Conservation (phyloP, 2,329 filamentous ascomycete species). For the Phialophora verrucosa region DNA sequence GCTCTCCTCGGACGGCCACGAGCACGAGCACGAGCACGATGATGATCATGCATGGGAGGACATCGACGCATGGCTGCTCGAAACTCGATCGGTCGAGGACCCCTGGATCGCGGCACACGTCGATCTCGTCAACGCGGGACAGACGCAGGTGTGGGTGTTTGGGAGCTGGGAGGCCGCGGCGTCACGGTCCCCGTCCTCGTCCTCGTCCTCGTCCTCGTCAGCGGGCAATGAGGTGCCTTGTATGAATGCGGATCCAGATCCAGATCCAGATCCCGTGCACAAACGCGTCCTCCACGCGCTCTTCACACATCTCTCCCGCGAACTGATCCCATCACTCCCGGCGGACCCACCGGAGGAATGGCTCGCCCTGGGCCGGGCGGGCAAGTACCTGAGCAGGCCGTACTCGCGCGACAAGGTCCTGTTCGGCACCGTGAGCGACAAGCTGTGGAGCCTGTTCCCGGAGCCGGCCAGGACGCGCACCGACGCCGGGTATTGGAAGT, state of each 20-base stretch:
- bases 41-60: background rate
- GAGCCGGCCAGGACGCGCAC: constrained; percentile 38
- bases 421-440: constrained; percentile 47
- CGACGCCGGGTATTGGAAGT: constrained; percentile 46
- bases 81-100: background rate
- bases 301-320: constrained; percentile 28
- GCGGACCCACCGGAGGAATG: constrained; percentile 30
- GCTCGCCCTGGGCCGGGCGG: constrained; percentile 30
- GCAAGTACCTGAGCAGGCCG: constrained; percentile 36
- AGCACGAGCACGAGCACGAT: background rate
- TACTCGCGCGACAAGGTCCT: constrained; percentile 42
- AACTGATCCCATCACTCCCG: constrained; percentile 28
- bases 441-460: constrained; percentile 42
- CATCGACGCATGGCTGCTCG: background rate
- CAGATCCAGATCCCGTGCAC: constrained; percentile 1
- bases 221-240: background rate
- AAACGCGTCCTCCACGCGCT: constrained; percentile 26
- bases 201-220: too few species aligned
- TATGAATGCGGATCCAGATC: background rate
- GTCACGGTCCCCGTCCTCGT: too few species aligned
- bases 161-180: constrained; percentile 46
- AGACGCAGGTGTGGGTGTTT: constrained; percentile 52
- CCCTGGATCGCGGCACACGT: constrained; percentile 50
- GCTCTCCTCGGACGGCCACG: background rate
- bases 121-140: constrained; percentile 47